Evolutionary conservation across 169 alveolate species (phyloP).

Genomic region (Eimeria maxima): DNA sequence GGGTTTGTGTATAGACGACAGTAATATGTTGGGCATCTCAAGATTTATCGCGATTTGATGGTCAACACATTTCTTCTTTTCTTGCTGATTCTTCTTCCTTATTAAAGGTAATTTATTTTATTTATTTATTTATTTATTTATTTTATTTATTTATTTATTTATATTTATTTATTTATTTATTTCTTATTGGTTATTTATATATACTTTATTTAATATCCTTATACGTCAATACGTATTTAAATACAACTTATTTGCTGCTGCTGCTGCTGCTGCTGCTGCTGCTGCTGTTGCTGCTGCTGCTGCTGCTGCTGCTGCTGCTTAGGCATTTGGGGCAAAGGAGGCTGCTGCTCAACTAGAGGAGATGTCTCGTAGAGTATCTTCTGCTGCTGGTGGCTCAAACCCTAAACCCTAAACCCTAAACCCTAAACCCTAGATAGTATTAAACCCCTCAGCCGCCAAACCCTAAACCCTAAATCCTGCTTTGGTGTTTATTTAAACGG

Average conservation of each 20-base stretch:
- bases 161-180: neutral
- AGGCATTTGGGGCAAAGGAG: neutral
- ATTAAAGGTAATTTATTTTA: neutral
- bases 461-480: neutral
- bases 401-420: constrained; percentile 9
- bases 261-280: neutral
- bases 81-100: neutral
- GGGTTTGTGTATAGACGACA: constrained; percentile 39
- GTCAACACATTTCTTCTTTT: neutral
- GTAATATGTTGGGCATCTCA: constrained; percentile 77
- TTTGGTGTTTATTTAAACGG: neutral
- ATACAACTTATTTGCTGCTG: neutral
- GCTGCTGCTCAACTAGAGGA: neutral
- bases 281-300: neutral
- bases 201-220: no score
- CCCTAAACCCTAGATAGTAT: constrained; percentile 12
- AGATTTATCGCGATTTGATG: constrained; percentile 58
- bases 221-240: no score
- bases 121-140: no score
- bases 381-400: neutral
- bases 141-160: neutral
- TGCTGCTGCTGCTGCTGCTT: constrained; percentile 8
- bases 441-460: no score
- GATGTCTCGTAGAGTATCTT: neutral
- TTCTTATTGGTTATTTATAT: neutral